Evolutionary conservation across 768 basidiomycete genomes (phyloP).

Genomic region (Mycena epipterygia): DNA sequence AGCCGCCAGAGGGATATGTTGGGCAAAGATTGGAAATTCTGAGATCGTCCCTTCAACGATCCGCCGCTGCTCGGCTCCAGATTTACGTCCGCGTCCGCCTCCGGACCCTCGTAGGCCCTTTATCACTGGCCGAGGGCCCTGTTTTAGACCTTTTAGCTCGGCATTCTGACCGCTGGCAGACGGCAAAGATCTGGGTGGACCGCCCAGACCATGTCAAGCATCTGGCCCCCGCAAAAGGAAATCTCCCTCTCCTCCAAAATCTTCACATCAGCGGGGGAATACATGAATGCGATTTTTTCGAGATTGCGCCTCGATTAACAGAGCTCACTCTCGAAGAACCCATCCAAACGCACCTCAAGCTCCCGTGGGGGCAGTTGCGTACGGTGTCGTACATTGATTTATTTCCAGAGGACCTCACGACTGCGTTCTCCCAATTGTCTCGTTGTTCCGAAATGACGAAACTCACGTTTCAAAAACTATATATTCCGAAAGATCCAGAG

Average conservation of each 20-base stretch:
- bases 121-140: neutral
- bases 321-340: too few species aligned
- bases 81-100: neutral
- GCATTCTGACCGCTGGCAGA: conserved; percentile 3
- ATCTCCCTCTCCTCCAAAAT: neutral
- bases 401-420: neutral
- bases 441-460: neutral
- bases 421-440: neutral
- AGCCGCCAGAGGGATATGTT: neutral
- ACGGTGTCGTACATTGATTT: neutral
- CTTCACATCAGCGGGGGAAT: neutral
- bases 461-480: neutral
- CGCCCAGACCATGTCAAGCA: neutral
- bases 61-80: neutral
- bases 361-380: neutral
- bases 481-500: neutral
- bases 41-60: neutral
- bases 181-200: neutral
- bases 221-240: neutral
- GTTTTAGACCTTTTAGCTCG: neutral
- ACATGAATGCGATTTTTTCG: neutral
- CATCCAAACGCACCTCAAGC: neutral
- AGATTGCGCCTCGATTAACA: too few species aligned
- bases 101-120: neutral
- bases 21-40: neutral